Conservation (phyloP, 345 rosid genomes). For the Eucalyptus marginata region DNA sequence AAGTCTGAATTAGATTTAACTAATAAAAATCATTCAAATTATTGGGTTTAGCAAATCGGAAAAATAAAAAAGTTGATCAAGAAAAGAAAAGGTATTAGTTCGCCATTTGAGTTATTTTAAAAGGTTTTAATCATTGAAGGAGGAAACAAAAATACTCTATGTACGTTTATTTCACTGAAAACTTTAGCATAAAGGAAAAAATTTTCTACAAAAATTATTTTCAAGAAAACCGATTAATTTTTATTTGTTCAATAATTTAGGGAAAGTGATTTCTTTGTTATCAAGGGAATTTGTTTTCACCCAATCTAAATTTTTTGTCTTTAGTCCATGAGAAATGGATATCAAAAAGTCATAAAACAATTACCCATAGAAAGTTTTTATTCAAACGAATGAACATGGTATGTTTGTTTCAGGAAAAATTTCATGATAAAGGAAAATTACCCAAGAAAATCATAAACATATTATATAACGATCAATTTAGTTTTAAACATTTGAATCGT, state of each 20-base stretch:
- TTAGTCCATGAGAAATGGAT: background rate
- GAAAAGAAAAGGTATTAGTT: background rate
- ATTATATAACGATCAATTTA: fast-evolving
- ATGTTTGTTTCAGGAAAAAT: background rate
- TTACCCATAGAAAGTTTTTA: background rate
- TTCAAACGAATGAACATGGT: background rate
- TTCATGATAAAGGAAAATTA: background rate
- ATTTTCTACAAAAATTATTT: background rate
- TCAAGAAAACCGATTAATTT: background rate
- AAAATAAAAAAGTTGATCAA: background rate
- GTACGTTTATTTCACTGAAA: background rate
- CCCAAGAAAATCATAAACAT: background rate
- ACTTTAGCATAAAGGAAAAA: background rate
- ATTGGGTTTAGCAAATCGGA: background rate
- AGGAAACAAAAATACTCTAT: background rate
- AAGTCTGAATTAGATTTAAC: background rate
- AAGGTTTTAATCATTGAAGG: background rate
- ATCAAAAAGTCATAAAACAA: background rate
- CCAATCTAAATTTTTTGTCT: background rate
- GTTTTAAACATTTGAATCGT: fast-evolving
- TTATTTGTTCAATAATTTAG: background rate
- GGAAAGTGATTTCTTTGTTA: background rate
- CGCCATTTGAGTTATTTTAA: background rate
- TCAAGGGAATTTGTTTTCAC: background rate
- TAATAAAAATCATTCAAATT: background rate